Evolutionary conservation across 352 stramenopile genomes (phyloP).

Genomic region (Phytophthora rubi): DNA sequence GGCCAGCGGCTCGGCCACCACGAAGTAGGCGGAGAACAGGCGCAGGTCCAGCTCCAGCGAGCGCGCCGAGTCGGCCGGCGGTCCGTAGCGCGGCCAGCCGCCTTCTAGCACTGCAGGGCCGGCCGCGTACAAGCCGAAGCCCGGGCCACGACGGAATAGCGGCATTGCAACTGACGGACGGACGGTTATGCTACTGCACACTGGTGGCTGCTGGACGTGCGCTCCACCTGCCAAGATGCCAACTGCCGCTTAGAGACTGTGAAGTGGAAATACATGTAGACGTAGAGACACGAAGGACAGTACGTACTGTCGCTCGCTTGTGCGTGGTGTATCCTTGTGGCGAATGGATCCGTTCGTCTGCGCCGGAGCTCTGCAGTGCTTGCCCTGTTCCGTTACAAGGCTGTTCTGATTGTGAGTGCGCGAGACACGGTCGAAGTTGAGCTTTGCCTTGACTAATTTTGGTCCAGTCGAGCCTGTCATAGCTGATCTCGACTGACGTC

Average conservation of each 20-base stretch:
- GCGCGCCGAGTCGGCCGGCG: conserved; percentile 45
- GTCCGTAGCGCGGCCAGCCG: conserved; percentile 41
- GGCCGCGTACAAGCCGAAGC: conserved; percentile 43
- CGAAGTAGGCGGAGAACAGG: conserved; percentile 83
- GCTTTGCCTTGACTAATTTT: background rate
- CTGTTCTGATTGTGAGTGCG: conserved; percentile 23
- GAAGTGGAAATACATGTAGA: conserved; percentile 16
- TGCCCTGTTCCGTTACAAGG: conserved; percentile 18
- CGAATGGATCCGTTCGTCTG: conserved; percentile 8
- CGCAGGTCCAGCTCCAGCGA: conserved; percentile 65
- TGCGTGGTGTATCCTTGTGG: conserved; percentile 18
- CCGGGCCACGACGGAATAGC: conserved; percentile 66
- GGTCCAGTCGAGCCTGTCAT: background rate
- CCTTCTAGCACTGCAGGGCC: conserved; percentile 34
- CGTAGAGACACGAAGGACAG: conserved; percentile 15
- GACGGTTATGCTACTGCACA: background rate
- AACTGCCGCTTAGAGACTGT: conserved; percentile 2
- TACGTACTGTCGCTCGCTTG: conserved; percentile 15
- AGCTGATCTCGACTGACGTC: conserved; percentile 3
- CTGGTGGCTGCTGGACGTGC: background rate
- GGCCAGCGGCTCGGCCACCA: conserved; percentile 74
- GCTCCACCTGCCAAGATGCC: conserved; percentile 6
- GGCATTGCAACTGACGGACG: conserved; percentile 31
- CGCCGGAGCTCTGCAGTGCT: background rate
- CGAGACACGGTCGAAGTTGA: conserved; percentile 16